Evolutionary conservation across 371 early-diverging fungal species (phyloP).

Genomic region (Nematocida sp.): DNA sequence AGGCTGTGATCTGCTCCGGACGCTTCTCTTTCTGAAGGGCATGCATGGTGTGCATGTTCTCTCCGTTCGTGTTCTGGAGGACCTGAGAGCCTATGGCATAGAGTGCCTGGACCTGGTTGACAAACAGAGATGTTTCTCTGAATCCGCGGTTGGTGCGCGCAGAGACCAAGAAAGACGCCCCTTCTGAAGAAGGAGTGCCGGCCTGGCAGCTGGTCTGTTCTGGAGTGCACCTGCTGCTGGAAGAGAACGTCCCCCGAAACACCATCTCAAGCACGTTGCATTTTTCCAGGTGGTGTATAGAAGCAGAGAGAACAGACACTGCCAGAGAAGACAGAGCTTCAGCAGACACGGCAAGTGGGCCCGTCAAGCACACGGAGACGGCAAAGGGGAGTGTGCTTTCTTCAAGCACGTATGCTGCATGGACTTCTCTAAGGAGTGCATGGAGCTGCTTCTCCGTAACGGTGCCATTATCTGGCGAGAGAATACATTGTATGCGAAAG

Average conservation of each 20-base stretch:
- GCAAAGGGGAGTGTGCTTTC: neutral
- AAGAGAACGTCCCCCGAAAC: neutral
- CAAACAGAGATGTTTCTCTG: conserved; percentile 3
- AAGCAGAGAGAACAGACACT: neutral
- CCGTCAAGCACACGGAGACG: neutral
- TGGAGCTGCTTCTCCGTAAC: neutral
- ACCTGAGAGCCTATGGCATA: neutral
- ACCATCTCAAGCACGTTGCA: neutral
- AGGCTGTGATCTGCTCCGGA: too few species aligned
- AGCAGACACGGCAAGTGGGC: neutral
- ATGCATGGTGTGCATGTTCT: neutral
- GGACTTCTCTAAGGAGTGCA: conserved; percentile 2
- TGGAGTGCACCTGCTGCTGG: neutral
- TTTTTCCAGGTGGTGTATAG: neutral
- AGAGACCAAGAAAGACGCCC: neutral
- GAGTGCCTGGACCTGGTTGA: neutral
- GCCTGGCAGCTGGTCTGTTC: neutral
- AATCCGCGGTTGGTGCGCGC: neutral
- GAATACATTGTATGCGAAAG: neutral
- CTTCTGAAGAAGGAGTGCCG: neutral
- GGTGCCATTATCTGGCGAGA: neutral
- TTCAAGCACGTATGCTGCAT: conserved; percentile 1
- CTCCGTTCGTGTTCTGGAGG: neutral
- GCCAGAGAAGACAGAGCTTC: neutral
- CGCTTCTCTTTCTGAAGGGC: neutral